A percentile compares a stretch with the other conserved stretches of the same genome.
phyloP scores from a whole-genome alignment of 768 basidiomycete genomes.

The Tulasnella sp. region DNA sequence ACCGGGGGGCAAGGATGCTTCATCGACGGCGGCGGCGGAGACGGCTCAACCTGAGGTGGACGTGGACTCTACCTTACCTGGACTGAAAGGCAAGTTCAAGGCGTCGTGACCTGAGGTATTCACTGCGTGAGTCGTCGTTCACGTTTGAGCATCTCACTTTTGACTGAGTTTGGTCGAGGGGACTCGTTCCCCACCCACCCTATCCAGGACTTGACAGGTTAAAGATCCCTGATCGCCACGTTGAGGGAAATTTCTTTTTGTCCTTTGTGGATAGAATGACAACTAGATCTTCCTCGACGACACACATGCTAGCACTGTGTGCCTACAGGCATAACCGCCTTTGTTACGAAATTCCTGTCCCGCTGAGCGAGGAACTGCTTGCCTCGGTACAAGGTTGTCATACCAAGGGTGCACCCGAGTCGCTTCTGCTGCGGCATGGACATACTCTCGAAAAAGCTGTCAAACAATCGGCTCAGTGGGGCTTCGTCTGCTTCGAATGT shows the following conservation, averaged over 20 bases:
- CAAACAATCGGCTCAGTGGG: background rate
- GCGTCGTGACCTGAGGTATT: background rate
- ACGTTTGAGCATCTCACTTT: background rate
- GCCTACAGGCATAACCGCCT: background rate
- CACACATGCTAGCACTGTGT: background rate
- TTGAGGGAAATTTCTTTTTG: background rate
- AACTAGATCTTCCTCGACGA: background rate
- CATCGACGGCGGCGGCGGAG: background rate
- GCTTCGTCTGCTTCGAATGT: background rate
- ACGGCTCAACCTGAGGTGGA: background rate
- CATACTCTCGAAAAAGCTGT: background rate
- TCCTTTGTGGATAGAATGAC: background rate
- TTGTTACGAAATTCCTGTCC: background rate
- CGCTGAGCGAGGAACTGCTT: background rate
- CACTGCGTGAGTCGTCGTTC: background rate
- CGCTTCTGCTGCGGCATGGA: background rate
- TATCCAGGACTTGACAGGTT: background rate
- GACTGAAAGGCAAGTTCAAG: constrained; percentile 15
- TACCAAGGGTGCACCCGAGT: background rate
- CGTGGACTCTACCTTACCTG: background rate
- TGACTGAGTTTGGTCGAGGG: background rate
- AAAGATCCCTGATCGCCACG: background rate
- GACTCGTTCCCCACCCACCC: background rate
- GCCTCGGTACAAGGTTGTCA: background rate
- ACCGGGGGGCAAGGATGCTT: background rate